phyloP scores from a whole-genome alignment of 805 yeast species.

The Metschnikowia chrysomelidarum region DNA sequence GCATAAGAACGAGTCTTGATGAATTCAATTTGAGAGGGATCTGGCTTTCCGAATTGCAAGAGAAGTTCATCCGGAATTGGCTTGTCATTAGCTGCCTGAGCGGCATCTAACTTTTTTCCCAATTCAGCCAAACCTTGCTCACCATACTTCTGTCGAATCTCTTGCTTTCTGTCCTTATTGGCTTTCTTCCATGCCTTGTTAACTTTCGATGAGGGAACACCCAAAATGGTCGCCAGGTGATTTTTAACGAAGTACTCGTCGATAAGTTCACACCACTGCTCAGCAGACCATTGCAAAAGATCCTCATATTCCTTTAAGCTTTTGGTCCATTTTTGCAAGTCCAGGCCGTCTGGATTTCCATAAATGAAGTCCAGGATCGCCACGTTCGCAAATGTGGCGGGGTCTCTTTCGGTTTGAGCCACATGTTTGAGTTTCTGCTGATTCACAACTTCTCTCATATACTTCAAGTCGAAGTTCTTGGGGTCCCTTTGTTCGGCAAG shows the following conservation, averaged over 20 bases:
- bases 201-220: constrained; percentile 64
- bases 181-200: constrained; percentile 53
- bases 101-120: constrained; percentile 51
- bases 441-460: constrained; percentile 66
- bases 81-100: constrained; percentile 65
- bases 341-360: constrained; percentile 61
- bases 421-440: constrained; percentile 62
- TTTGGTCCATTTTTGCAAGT: constrained; percentile 53
- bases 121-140: constrained; percentile 56
- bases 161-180: constrained; percentile 46
- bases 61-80: constrained; percentile 73
- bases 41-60: constrained; percentile 63
- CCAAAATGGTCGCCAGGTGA: constrained; percentile 63
- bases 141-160: constrained; percentile 54
- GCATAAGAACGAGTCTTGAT: constrained; percentile 65
- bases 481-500: constrained; percentile 51
- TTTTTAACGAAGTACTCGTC: constrained; percentile 55
- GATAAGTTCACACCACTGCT: constrained; percentile 65
- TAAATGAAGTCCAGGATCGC: constrained; percentile 81
- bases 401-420: constrained; percentile 59
- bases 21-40: constrained; percentile 71
- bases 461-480: constrained; percentile 54
- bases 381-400: constrained; percentile 58
- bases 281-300: constrained; percentile 57
- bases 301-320: constrained; percentile 58